Evolutionary conservation across 1,139 yeast species (phyloP).

Genomic region (Saccharomyces hybrid): DNA sequence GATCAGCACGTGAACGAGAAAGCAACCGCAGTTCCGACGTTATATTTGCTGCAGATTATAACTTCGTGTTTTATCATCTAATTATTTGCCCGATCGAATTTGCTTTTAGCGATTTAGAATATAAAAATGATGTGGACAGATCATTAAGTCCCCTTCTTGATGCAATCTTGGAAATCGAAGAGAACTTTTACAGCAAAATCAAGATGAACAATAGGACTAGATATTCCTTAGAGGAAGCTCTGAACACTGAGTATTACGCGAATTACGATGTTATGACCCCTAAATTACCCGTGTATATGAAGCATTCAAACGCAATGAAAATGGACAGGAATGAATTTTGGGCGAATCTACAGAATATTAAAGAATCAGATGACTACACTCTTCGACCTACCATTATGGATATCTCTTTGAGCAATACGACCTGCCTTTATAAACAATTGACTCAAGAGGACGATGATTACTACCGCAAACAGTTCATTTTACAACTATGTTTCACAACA

Average conservation of each 20-base stretch:
- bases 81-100: constrained; percentile 21
- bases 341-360: constrained; percentile 8
- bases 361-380: constrained; percentile 6
- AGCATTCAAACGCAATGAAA: constrained; percentile 10
- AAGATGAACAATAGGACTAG: constrained; percentile 13
- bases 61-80: constrained; percentile 17
- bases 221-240: constrained; percentile 12
- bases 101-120: constrained; percentile 14
- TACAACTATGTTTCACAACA: constrained; percentile 20
- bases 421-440: constrained; percentile 19
- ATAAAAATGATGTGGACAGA: constrained; percentile 20
- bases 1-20: constrained; percentile 9
- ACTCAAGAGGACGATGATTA: constrained; percentile 19
- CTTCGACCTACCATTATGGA: constrained; percentile 22
- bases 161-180: constrained; percentile 22
- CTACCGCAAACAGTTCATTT: constrained; percentile 25
- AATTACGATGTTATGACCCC: constrained; percentile 10
- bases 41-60: constrained; percentile 21
- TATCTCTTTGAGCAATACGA: constrained; percentile 16
- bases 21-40: constrained; percentile 12
- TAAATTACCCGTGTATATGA: constrained; percentile 16
- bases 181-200: constrained; percentile 19
- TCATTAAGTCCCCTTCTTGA: constrained; percentile 21
- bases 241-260: constrained; percentile 16
- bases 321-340: constrained; percentile 16